Conservation (phyloP, 169 alveolate species). For the Plasmodium cynomolgi region DNA sequence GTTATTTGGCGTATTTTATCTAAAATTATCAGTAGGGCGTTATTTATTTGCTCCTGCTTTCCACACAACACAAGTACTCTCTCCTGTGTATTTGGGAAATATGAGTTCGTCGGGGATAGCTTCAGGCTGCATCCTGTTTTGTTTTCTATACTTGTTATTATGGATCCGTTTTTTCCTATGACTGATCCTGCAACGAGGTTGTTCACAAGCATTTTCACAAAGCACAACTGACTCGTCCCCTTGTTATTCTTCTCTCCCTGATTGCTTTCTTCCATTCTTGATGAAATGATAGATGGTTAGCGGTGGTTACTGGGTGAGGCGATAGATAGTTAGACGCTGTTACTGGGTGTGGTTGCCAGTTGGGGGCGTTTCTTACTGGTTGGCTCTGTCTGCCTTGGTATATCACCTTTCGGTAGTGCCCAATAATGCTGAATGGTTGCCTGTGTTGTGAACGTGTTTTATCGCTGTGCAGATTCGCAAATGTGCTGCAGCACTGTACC, state of each 20-base stretch:
- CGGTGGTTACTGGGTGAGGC: neutral
- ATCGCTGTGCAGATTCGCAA: neutral
- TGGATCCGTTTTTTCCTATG: conserved; percentile 70
- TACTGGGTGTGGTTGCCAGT: too few relatives aligned
- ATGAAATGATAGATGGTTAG: neutral
- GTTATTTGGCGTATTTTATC: conserved; percentile 66
- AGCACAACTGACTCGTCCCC: conserved; percentile 25
- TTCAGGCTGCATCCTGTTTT: conserved; percentile 74
- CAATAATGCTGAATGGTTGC: neutral
- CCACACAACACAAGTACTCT: conserved; percentile 71
- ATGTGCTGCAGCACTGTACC: neutral
- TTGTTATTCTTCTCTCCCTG: conserved; percentile 3
- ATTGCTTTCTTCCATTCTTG: conserved; percentile 28
- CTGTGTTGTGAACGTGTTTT: neutral
- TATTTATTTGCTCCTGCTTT: conserved; percentile 47
- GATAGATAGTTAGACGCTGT: too few relatives aligned
- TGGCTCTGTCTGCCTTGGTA: neutral
- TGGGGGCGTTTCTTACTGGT: neutral
- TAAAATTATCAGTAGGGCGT: conserved; percentile 44
- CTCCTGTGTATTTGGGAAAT: conserved; percentile 74
- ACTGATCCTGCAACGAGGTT: conserved; percentile 74
- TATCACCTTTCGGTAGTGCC: neutral
- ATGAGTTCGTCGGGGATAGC: conserved; percentile 56
- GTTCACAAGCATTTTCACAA: conserved; percentile 70
- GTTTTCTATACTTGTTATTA: conserved; percentile 61